Conservation (phyloP, 2,329 filamentous ascomycete genomes). For the Clarireedia sp. region DNA sequence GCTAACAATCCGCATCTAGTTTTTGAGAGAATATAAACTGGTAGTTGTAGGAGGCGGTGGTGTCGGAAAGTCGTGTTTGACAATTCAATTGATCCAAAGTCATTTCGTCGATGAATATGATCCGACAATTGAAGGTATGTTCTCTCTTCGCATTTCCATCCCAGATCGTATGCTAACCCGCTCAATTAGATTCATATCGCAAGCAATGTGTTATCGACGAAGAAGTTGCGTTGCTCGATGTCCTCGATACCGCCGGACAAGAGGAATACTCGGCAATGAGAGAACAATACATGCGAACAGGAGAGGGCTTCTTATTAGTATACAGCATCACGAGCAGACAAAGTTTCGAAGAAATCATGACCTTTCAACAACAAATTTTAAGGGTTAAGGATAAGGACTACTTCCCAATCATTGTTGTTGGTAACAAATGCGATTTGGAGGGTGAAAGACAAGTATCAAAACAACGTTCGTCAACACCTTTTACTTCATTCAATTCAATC, state of each 20-base stretch:
- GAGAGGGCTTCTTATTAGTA: conserved; percentile 93
- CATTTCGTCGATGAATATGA: conserved; percentile 99
- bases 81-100: conserved; percentile 82
- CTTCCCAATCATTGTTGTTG: conserved; percentile 98
- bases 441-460: conserved; percentile 82
- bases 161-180: not conserved
- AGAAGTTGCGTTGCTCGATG: conserved; percentile 93
- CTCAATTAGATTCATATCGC: conserved; percentile 80
- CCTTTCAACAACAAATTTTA: conserved; percentile 97
- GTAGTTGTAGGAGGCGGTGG: conserved; percentile 97
- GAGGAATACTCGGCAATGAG: conserved; percentile 99
- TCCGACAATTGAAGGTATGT: conserved; percentile 92
- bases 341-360: conserved; percentile 97
- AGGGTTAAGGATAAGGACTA: conserved; percentile 99
- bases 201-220: conserved; percentile 99
- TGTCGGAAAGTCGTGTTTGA: conserved; percentile 98
- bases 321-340: conserved; percentile 98
- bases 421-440: conserved; percentile 99
- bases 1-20: conserved; percentile 41
- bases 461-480: conserved; percentile 59
- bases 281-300: conserved; percentile 99
- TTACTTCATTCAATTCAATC: not conserved
- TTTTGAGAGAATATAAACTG: conserved; percentile 86
- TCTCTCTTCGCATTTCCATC: not conserved
- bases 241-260: conserved; percentile 95